Base-by-base conservation (phyloP, 2,329 filamentous ascomycete genomes). In the Emydomyces testavorans region DNA sequence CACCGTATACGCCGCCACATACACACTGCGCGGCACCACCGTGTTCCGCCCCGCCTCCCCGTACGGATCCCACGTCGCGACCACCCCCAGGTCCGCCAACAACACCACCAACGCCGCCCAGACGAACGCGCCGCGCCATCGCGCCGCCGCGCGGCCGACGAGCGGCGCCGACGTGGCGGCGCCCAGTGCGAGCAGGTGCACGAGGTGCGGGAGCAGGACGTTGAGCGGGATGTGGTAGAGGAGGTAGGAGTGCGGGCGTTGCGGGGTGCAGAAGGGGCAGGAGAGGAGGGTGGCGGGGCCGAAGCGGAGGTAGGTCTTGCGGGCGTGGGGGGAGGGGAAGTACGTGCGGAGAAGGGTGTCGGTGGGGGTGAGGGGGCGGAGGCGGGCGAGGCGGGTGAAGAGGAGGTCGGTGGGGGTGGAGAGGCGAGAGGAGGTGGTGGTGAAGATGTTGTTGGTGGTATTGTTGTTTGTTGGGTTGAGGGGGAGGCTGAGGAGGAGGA, bases 321-420 rank as follows among this genome's bases (percentile, higher is more conserved):
- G 76, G 40, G 82, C 83, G 55, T 86, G 80, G 46, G 82, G 68
- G 51, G 77, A 82, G 55, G 78, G 75, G 60, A 96, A 80, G 57
- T 81, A 81, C 21, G 71, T 67, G 45, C 79, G 76, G 7, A 96
- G 73, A 20, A 73, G 66, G 43, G 77, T 71, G 66, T 96, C 89
- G 10, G 63, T 62, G 0, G 58, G 54, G 2, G 68, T 73, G 47
- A 76, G 64, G 0, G 68, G 66, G 13, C 67, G 66, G 31, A 61
- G 49, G 4, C 63, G 59, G 1, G 71, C 66, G 7, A 96, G 74
- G 13, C 90, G 84, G 50, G 76, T 79, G 65, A 94, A 92, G 52
- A 96, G 75, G 28, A 93, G 81, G 60, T 90, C 85, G 35, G 78
- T 82, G n/a, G 87, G 81, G 35, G 85, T 90, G 58, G 88, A 84